These are phyloP conservation scores for Scutellaria barbata DNA, from an alignment of 257 asterid species.

Conservation along the genomic window DNA sequence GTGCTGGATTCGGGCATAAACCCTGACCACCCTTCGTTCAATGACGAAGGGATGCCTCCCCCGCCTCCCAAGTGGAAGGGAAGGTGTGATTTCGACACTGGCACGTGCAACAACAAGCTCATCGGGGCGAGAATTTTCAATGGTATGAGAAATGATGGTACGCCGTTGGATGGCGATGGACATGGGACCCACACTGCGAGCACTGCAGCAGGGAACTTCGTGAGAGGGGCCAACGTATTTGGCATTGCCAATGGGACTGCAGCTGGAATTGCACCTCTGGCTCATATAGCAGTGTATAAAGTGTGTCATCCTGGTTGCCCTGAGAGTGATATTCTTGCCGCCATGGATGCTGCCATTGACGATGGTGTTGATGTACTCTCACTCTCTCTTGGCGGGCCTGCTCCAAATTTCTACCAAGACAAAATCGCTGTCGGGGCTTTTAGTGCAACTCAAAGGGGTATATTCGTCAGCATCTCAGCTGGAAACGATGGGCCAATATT, in stretches of 20 bases:
- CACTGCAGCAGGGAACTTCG: constrained; percentile 58
- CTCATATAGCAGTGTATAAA: constrained; percentile 54
- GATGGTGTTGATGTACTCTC: constrained; percentile 53
- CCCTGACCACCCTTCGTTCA: constrained; percentile 33
- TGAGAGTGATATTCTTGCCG: constrained; percentile 43
- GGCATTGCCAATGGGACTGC: constrained; percentile 62
- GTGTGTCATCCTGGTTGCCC: constrained; percentile 39
- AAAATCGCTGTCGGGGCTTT: constrained; percentile 37
- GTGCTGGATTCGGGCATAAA: constrained; percentile 24
- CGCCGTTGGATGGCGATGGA: constrained; percentile 35
- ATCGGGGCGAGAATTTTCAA: constrained; percentile 48
- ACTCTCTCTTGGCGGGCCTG: constrained; percentile 38
- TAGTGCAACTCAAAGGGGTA: constrained; percentile 36
- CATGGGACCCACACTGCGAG: constrained; percentile 63
- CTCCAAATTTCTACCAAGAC: neutral
- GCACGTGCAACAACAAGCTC: constrained; percentile 47
- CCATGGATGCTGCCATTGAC: constrained; percentile 50
- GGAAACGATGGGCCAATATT: constrained; percentile 35
- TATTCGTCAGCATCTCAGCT: constrained; percentile 38
- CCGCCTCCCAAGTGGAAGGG: constrained; percentile 36
- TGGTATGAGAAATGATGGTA: neutral
- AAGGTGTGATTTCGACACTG: constrained; percentile 43
- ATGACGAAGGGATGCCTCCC: constrained; percentile 29
- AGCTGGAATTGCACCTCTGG: constrained; percentile 54
- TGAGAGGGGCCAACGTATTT: constrained; percentile 41